A percentile compares a stretch with the other conserved stretches of the same genome.
Conservation (phyloP, 116 monocot species). For the Dioscorea cayenensis region DNA sequence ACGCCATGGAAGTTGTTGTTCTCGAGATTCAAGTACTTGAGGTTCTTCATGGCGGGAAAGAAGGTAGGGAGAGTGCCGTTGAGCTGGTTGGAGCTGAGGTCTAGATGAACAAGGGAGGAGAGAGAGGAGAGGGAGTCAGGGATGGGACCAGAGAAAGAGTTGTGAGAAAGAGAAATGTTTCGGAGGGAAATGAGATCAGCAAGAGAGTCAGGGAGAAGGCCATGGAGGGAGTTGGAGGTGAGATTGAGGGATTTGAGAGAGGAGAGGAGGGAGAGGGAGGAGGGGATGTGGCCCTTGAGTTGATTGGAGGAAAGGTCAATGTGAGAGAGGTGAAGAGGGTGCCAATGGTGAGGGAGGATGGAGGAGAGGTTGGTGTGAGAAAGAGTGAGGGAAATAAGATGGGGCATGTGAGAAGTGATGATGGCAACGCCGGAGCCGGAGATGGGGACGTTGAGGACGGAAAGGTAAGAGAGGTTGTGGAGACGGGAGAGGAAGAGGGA, state of each 20-base stretch:
- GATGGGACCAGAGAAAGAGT: constrained; percentile 56
- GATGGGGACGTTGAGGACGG: constrained; percentile 1
- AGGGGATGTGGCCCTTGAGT: constrained; percentile 7
- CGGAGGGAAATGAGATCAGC: constrained; percentile 61
- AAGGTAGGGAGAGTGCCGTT: constrained; percentile 66
- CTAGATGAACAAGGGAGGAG: constrained; percentile 52
- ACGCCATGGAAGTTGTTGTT: constrained; percentile 75
- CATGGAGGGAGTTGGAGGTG: constrained; percentile 40
- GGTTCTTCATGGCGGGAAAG: constrained; percentile 39
- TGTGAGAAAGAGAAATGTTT: constrained; percentile 53
- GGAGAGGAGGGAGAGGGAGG: constrained; percentile 38
- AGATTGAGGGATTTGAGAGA: constrained; percentile 69
- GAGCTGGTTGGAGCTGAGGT: constrained; percentile 76
- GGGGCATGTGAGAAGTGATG: constrained; percentile 17
- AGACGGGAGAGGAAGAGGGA: neutral
- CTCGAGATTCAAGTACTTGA: constrained; percentile 59
- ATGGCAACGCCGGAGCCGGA: constrained; percentile 10
- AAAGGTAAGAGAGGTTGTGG: neutral
- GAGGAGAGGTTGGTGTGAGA: neutral
- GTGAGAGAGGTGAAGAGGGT: constrained; percentile 25
- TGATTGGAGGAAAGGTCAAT: constrained; percentile 45
- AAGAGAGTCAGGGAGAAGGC: constrained; percentile 34
- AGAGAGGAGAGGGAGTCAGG: constrained; percentile 48
- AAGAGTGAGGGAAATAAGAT: neutral
- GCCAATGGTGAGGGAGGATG: neutral